These are phyloP conservation scores for Aureobasidium sp. DNA, from an alignment of 2,329 filamentous ascomycete species.

Conservation along the genomic window DNA sequence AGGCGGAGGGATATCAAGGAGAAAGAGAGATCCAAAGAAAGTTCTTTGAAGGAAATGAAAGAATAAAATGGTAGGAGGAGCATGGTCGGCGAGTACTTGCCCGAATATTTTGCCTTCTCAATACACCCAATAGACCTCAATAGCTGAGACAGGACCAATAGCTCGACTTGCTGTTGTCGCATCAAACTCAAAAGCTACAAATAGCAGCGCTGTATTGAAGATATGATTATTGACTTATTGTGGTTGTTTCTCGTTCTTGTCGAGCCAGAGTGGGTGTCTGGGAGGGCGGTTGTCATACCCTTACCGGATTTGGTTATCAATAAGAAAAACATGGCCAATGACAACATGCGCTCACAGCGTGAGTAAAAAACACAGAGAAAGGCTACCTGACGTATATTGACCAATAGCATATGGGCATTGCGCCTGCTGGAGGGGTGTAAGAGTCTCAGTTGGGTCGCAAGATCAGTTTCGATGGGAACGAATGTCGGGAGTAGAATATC, in stretches of 20 bases:
- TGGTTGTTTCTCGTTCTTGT: background rate
- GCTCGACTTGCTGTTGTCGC: background rate
- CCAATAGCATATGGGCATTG: too few relatives aligned
- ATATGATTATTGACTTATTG: background rate
- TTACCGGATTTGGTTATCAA: constrained; percentile 18
- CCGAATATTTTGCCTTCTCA: background rate
- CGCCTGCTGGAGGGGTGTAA: too few relatives aligned
- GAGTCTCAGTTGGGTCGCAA: too few relatives aligned
- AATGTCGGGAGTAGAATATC: too few relatives aligned
- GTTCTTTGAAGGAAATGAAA: background rate
- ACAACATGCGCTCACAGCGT: background rate
- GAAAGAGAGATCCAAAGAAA: background rate
- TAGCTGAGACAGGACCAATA: constrained; percentile 5
- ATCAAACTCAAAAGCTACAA: background rate
- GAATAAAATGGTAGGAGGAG: background rate
- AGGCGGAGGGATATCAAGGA: too few relatives aligned
- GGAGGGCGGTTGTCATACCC: background rate
- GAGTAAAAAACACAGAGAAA: too few relatives aligned
- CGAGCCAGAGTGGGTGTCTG: background rate
- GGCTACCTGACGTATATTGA: too few relatives aligned
- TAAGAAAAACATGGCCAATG: constrained; percentile 7
- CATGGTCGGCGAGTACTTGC: background rate
- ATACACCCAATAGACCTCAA: constrained; percentile 3
- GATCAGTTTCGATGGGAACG: too few relatives aligned
- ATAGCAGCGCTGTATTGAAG: background rate